Base-by-base conservation (phyloP, 768 basidiomycete genomes). In the Phanerodontia chrysosporium region DNA sequence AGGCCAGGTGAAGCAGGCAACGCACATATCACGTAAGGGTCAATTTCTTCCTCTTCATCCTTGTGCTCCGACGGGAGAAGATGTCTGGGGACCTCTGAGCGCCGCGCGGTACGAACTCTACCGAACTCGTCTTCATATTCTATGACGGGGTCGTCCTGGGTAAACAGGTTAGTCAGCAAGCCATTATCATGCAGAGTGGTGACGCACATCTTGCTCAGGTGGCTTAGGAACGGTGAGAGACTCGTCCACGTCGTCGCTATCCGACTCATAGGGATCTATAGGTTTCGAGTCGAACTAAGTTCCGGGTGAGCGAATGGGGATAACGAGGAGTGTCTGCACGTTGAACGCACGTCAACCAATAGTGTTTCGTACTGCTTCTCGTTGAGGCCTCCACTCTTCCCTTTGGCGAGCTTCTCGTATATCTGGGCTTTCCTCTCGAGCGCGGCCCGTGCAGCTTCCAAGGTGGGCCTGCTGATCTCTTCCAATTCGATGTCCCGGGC, bases 41-140 rank as follows among this genome's bases (percentile, higher is more conserved):
- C 67, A 25, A 62, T 53, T 12, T 89, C 85, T 60, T 82, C 78
- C 22, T 16, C 30, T 51, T 84, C 82, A 30, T 76, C 74, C 24
- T 81, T 77, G 21, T 80, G 75, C 35, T 78, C 76, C n/a, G 73
- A 60, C 32, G 76, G 76, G 5, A 83, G 67, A 9, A 90, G 73
- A 59, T 89, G 74, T 35, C 89, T 80, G 42, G 92, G 92, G 0
- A 94, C 81, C 66, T 94, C 89, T 13, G 92, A 93, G 10, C 81
- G 80, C 52, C 78, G 80, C 18, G 81, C 83, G 0, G 81, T 89
- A 59, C 90, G 77, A 39, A 83, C 64, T n/a, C 92, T 84, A 35
- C 92, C 92, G 67, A 91, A 92, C 67, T 94, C 92, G 63, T 95
- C 92, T 67, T 88, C 84, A 59, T 92, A 93, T 69, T 94, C 92